phyloP scores from a whole-genome alignment of 2,329 filamentous ascomycete species.

The Diaporthe sp. region DNA sequence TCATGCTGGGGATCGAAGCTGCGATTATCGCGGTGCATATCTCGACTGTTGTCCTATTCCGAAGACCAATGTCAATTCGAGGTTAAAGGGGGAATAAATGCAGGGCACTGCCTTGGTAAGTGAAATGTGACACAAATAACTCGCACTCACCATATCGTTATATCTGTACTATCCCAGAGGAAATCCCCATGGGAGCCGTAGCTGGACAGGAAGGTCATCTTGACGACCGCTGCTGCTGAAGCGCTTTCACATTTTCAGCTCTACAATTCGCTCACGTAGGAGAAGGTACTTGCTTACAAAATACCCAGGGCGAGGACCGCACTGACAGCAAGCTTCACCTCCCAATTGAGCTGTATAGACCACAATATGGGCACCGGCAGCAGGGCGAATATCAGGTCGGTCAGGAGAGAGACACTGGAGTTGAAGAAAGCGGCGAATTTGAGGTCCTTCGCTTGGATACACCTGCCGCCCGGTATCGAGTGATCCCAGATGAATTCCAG shows the following conservation, averaged over 20 bases:
- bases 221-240: constrained; percentile 34
- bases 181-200: constrained; percentile 50
- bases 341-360: constrained; percentile 49
- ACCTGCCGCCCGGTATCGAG: constrained; percentile 31
- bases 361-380: constrained; percentile 49
- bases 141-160: constrained; percentile 47
- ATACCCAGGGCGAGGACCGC: constrained; percentile 47
- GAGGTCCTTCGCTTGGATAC: constrained; percentile 45
- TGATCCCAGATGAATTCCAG: constrained; percentile 11
- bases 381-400: constrained; percentile 49
- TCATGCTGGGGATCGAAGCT: constrained; percentile 48
- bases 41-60: constrained; percentile 42
- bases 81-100: too few species aligned
- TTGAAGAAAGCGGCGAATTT: constrained; percentile 49
- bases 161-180: constrained; percentile 48
- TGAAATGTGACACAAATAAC: too few species aligned
- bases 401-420: constrained; percentile 52
- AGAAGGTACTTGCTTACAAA: not conserved
- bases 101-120: too few species aligned
- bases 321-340: constrained; percentile 46
- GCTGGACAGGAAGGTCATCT: constrained; percentile 46
- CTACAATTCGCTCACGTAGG: rapidly evolving
- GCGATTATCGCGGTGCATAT: constrained; percentile 50
- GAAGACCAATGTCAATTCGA: too few species aligned
- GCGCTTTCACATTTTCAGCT: not conserved